Conservation (phyloP, 345 rosid species). For the Eucalyptus erythrocorys region DNA sequence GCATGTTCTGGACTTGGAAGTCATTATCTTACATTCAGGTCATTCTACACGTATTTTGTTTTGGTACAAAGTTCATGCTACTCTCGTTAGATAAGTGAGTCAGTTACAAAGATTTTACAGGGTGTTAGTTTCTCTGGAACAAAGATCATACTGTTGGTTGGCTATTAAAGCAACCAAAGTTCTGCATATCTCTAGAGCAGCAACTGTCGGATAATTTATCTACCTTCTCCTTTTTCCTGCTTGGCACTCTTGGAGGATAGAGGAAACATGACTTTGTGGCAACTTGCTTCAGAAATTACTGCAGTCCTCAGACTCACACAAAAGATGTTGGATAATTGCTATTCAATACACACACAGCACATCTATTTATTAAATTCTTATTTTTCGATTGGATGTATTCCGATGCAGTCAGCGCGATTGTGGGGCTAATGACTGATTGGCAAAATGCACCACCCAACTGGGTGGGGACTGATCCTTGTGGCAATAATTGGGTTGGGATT, state of each 20-base stretch:
- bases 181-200: neutral
- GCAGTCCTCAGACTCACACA: neutral
- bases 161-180: neutral
- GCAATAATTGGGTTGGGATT: slow-evolving; percentile 57
- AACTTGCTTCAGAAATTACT: neutral
- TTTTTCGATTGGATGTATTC: neutral
- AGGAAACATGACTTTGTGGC: neutral
- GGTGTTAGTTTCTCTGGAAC: neutral
- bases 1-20: neutral
- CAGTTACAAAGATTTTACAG: neutral
- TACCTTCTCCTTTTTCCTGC: neutral
- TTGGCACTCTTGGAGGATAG: neutral
- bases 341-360: neutral
- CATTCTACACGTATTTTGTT: neutral
- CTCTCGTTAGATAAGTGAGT: neutral
- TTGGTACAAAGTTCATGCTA: neutral
- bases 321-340: neutral
- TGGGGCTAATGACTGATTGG: slow-evolving; percentile 27
- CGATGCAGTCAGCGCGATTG: slow-evolving; percentile 28
- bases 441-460: slow-evolving; percentile 37
- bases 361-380: neutral
- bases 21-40: neutral
- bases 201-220: neutral
- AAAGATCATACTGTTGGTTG: neutral
- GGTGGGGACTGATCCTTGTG: slow-evolving; percentile 68